Evolutionary conservation across 2,329 filamentous ascomycete species (phyloP).

Genomic region (Achaetomium macrosporum): DNA sequence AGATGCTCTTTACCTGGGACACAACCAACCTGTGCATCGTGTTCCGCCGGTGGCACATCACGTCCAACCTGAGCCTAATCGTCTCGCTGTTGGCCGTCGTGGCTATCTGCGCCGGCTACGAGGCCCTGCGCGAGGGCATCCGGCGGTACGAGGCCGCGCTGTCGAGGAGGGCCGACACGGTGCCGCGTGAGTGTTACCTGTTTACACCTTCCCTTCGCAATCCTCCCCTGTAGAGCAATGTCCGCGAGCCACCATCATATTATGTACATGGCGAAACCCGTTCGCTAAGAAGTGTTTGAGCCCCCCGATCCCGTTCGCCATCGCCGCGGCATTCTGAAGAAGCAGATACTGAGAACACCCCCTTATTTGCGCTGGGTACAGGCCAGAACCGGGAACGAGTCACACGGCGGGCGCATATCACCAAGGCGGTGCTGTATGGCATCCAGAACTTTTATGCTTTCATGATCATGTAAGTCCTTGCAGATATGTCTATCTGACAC

Average conservation of each 20-base stretch:
- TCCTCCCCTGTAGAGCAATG: background rate
- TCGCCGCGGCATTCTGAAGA: slow-evolving; percentile 5
- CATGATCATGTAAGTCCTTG: slow-evolving; percentile 85
- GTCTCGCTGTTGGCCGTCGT: slow-evolving; percentile 78
- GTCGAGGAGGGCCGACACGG: slow-evolving; percentile 41
- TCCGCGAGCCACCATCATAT: slow-evolving; percentile 9
- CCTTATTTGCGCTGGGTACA: slow-evolving; percentile 54
- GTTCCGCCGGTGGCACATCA: slow-evolving; percentile 86
- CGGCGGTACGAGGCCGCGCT: slow-evolving; percentile 66
- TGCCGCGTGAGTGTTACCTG: slow-evolving; percentile 45
- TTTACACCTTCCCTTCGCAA: slow-evolving; percentile 1
- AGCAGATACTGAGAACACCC: slow-evolving; percentile 56
- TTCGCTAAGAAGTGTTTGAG: slow-evolving; percentile 20
- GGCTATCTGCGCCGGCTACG: slow-evolving; percentile 84
- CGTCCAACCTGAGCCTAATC: slow-evolving; percentile 65
- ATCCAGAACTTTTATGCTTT: slow-evolving; percentile 98
- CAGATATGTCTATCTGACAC: background rate
- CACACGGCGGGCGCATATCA: slow-evolving; percentile 63
- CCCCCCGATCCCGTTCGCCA: slow-evolving; percentile 4
- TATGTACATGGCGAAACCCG: background rate
- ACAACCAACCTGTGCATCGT: slow-evolving; percentile 92
- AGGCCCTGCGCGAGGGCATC: slow-evolving; percentile 72
- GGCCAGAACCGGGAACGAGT: slow-evolving; percentile 61
- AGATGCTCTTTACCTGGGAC: slow-evolving; percentile 99
- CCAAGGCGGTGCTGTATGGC: slow-evolving; percentile 81